A percentile compares a stretch with the other conserved stretches of the same genome.
These are phyloP conservation scores for Parastagonospora avenae DNA, from an alignment of 2,329 filamentous ascomycete genomes.

Conservation along the genomic window DNA sequence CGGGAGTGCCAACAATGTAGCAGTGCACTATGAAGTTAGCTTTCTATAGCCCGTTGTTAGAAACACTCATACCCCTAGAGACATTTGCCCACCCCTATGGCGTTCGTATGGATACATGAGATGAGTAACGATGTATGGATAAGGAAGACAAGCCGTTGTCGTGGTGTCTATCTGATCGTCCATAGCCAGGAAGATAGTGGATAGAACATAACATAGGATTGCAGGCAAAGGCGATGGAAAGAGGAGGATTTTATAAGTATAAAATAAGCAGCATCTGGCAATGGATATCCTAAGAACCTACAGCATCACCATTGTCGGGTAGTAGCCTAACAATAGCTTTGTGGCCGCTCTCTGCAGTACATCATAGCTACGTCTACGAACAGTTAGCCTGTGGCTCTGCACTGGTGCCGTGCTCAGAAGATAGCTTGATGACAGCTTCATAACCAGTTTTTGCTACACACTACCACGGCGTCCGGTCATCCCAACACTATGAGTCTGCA, in stretches of 20 bases:
- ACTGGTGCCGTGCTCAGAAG: background rate
- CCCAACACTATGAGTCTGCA: background rate
- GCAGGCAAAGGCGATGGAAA: background rate
- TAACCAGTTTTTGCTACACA: background rate
- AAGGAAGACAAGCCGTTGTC: background rate
- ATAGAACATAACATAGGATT: background rate
- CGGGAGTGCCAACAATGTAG: background rate
- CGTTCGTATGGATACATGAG: background rate
- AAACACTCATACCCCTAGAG: background rate
- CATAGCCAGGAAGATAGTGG: background rate
- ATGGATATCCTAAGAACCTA: background rate
- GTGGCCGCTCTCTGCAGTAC: background rate
- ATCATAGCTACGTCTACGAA: background rate
- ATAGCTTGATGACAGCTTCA: background rate
- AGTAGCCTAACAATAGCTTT: background rate
- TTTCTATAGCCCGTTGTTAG: background rate
- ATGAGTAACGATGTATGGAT: background rate
- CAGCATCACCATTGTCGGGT: background rate
- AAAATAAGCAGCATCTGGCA: background rate
- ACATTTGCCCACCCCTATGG: background rate
- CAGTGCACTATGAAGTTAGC: background rate
- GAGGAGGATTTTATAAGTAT: background rate
- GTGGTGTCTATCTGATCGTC: background rate
- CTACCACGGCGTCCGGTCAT: background rate
- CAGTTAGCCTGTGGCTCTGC: background rate